Evolutionary conservation across 2,329 filamentous ascomycete species (phyloP).

Genomic region (Metarhizium robertsii): DNA sequence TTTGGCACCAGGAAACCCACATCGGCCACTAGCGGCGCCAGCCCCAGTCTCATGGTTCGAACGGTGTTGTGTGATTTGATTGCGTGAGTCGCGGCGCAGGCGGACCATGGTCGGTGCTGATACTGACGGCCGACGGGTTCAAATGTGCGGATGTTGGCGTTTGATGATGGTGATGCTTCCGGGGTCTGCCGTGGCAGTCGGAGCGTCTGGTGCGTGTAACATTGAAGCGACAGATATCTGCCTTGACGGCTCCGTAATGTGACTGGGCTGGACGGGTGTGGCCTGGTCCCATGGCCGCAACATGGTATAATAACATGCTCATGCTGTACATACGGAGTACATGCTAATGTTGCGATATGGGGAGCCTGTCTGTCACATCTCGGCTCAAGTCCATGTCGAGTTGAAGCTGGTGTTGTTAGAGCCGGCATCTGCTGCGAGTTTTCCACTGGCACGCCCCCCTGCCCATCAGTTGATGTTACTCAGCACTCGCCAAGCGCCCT

Average conservation of each 20-base stretch:
- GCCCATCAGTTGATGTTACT: no score
- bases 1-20: conserved; percentile 4
- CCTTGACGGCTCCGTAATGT: no score
- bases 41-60: background rate
- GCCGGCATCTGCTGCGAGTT: background rate
- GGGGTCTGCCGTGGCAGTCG: background rate
- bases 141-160: background rate
- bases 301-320: no score
- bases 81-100: background rate
- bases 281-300: no score
- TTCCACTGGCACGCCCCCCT: no score
- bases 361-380: background rate
- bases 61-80: background rate
- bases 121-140: background rate
- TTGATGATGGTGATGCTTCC: background rate
- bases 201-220: no score
- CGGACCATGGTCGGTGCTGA: background rate
- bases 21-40: conserved; percentile 1
- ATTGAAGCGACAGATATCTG: no score
- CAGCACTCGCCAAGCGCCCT: no score
- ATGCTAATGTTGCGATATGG: background rate
- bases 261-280: no score
- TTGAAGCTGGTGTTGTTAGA: background rate
- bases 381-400: background rate
- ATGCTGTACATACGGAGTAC: background rate